These are phyloP conservation scores for Boehmeria nivea DNA, from an alignment of 306 rosid genomes.

Conservation along the genomic window DNA sequence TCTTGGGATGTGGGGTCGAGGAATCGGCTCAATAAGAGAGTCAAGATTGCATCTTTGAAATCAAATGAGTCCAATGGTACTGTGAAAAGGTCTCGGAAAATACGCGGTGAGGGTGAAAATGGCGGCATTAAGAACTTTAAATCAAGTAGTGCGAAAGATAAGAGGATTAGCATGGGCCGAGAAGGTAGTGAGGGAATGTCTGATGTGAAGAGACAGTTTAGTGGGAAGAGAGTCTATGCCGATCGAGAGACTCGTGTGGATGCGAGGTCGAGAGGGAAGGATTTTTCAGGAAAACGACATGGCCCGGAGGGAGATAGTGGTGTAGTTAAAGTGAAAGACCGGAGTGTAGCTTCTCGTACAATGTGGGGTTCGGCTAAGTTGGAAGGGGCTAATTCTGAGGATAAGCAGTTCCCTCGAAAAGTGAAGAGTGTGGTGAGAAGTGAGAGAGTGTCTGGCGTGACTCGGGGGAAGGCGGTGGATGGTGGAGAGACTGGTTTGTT, in stretches of 20 bases:
- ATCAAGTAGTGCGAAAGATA: not conserved
- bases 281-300: constrained; percentile 12
- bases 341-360: constrained; percentile 22
- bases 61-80: constrained; percentile 17
- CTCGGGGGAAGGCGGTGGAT: constrained; percentile 21
- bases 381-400: constrained; percentile 22
- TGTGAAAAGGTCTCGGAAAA: constrained; percentile 5
- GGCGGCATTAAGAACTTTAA: constrained; percentile 20
- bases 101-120: constrained; percentile 3
- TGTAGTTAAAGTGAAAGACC: constrained; percentile 10
- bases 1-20: constrained; percentile 28
- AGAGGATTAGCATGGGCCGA: not conserved
- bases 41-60: constrained; percentile 21
- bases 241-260: constrained; percentile 19
- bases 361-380: constrained; percentile 33
- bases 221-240: constrained; percentile 29
- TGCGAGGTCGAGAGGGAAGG: constrained; percentile 4
- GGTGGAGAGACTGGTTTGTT: constrained; percentile 24
- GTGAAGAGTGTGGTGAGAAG: constrained; percentile 24
- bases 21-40: constrained; percentile 31
- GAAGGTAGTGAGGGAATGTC: constrained; percentile 9
- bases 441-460: constrained; percentile 16
- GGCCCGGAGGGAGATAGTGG: constrained; percentile 16
- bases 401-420: no score
- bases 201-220: constrained; percentile 15